Evolutionary conservation across 2,329 filamentous ascomycete species (phyloP).

Genomic region (Eutypella sp.): DNA sequence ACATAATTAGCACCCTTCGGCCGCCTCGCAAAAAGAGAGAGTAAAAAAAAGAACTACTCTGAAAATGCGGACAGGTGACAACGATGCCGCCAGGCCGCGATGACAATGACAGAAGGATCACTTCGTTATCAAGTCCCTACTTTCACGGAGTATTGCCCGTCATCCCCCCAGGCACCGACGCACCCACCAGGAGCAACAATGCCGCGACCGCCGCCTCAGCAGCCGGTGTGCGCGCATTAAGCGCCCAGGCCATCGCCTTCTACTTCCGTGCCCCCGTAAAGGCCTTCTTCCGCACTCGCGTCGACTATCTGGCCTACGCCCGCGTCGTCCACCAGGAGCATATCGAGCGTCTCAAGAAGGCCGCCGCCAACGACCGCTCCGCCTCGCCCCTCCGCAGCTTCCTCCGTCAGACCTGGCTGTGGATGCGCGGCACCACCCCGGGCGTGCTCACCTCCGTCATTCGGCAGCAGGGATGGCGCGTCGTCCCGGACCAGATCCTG

Average conservation of each 20-base stretch:
- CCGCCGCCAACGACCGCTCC: constrained; percentile 29
- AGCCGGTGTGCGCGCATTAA: constrained; percentile 76
- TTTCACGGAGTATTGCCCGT: constrained; percentile 42
- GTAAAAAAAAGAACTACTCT: too few relatives aligned
- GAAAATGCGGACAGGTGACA: constrained; percentile 23
- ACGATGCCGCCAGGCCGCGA: constrained; percentile 26
- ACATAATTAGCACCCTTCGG: too few relatives aligned
- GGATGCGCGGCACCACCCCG: constrained; percentile 61
- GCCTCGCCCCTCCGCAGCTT: constrained; percentile 28
- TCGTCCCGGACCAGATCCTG: constrained; percentile 71
- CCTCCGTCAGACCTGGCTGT: constrained; percentile 39
- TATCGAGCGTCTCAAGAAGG: constrained; percentile 30
- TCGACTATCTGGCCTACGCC: constrained; percentile 70
- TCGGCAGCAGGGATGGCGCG: constrained; percentile 64
- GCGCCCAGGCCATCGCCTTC: constrained; percentile 78
- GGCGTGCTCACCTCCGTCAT: constrained; percentile 65
- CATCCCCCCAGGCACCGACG: constrained; percentile 39
- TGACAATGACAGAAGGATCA: constrained; percentile 19
- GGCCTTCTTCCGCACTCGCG: constrained; percentile 83
- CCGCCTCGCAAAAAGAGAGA: too few relatives aligned
- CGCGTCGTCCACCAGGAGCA: constrained; percentile 47
- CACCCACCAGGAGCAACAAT: constrained; percentile 46
- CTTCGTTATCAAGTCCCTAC: constrained; percentile 7
- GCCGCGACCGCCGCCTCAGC: constrained; percentile 72
- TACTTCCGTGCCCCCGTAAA: constrained; percentile 91